Evolutionary conservation across 2,329 filamentous ascomycete genomes (phyloP).

Genomic region (Aspergillus tamarii): DNA sequence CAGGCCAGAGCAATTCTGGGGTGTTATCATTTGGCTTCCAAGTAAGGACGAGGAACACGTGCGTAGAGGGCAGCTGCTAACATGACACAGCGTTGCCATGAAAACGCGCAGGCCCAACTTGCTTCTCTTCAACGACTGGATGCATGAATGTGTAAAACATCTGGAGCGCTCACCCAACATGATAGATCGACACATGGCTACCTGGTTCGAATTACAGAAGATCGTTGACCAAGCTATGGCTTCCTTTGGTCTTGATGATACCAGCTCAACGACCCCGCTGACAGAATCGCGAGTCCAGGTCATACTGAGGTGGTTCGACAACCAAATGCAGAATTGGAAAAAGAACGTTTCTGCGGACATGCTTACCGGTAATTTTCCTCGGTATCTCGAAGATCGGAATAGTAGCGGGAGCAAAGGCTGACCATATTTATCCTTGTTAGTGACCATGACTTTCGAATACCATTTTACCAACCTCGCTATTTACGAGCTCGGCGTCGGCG

Average conservation of each 20-base stretch:
- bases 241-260: constrained; percentile 41
- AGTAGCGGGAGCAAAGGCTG: neutral
- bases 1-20: constrained; percentile 37
- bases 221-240: constrained; percentile 40
- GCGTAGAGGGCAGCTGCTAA: constrained; percentile 10
- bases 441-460: constrained; percentile 24
- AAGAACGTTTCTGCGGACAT: constrained; percentile 31
- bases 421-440: constrained; percentile 3
- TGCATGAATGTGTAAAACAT: constrained; percentile 36
- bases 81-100: constrained; percentile 35
- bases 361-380: constrained; percentile 31
- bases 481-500: constrained; percentile 39
- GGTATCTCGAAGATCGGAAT: neutral
- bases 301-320: constrained; percentile 40
- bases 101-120: constrained; percentile 41
- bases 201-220: constrained; percentile 39
- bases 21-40: constrained; percentile 40
- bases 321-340: constrained; percentile 38
- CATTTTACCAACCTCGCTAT: constrained; percentile 35
- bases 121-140: constrained; percentile 41
- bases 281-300: constrained; percentile 39
- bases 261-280: constrained; percentile 33
- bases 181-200: constrained; percentile 35
- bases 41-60: constrained; percentile 21
- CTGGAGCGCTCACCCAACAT: constrained; percentile 34